Evolutionary conservation across 106 monocot species (phyloP).

Genomic region (Cymbidium sinense): DNA sequence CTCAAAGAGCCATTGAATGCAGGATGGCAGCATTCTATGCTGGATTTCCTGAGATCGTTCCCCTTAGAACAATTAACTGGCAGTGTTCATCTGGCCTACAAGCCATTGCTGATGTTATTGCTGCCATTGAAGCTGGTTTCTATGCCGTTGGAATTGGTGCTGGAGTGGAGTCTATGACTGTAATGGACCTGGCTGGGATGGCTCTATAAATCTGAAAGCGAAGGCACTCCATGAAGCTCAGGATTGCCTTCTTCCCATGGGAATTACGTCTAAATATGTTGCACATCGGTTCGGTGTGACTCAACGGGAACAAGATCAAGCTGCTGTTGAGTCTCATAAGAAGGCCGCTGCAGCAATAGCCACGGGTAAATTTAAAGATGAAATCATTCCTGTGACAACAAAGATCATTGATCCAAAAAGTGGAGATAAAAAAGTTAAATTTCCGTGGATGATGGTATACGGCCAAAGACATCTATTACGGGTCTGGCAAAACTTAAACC

Average conservation of each 20-base stretch:
- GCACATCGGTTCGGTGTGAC: slow-evolving; percentile 56
- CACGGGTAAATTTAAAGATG: slow-evolving; percentile 87
- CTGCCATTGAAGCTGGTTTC: too few relatives aligned
- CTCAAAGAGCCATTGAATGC: slow-evolving; percentile 66
- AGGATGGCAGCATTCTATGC: slow-evolving; percentile 79
- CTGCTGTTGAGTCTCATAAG: slow-evolving; percentile 94
- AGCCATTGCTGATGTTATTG: too few relatives aligned
- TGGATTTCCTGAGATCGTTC: slow-evolving; percentile 79
- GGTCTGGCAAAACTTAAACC: slow-evolving; percentile 78
- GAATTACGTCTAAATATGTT: slow-evolving; percentile 86
- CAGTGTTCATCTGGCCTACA: too few relatives aligned
- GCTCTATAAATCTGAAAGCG: slow-evolving; percentile 75
- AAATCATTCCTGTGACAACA: too few relatives aligned
- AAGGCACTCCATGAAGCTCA: slow-evolving; percentile 47
- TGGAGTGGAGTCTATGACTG: too few relatives aligned
- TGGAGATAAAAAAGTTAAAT: slow-evolving; percentile 78
- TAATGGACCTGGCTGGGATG: slow-evolving; percentile 77
- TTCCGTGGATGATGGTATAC: slow-evolving; percentile 89
- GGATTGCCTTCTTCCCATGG: slow-evolving; percentile 87
- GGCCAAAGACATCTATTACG: slow-evolving; percentile 61
- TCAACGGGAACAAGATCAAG: slow-evolving; percentile 55
- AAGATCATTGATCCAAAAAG: too few relatives aligned
- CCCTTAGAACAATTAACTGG: too few relatives aligned
- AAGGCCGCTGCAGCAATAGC: slow-evolving; percentile 88
- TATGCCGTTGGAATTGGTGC: too few relatives aligned